Evolutionary conservation across 208 protist genomes (phyloP), one percentile per base, ranked within the genome.

Genomic region (Acanthamoeba lenticulata): DNA sequence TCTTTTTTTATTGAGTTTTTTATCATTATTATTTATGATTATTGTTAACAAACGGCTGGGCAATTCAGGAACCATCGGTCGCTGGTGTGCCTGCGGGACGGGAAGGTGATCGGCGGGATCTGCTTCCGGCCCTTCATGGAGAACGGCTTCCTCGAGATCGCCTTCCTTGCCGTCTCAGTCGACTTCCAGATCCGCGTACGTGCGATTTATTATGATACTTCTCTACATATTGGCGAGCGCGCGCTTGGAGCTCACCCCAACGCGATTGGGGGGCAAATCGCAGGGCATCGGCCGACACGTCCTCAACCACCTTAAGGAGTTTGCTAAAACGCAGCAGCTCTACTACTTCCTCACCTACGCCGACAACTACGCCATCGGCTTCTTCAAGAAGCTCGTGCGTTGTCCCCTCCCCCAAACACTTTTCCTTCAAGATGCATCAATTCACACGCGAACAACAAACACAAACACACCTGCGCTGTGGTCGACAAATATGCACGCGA

Each of bases 291-390:
- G 96, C 9, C 47, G 72, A n/a, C 79, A 94, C 32, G 38, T 97
- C 40, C 98, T 98, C 97, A 98, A 98, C 92, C 94, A 97, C 47
- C 65, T 98, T n/a, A 98, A 98, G 95, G 94, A 97, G 40, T 62
- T 91, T 38, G 40, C 93, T 13, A 97, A 97, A 94, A 94, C 65
- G 38, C 65, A 93, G 74, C 34, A 67, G 94, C 15, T 98, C 19
- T 94, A 96, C 27, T 96, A 97, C 81, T 97, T 98, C n/a, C 93
- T 99, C 9, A 99, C 98, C 0, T 99, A 98, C 93, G 98, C 98
- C 0, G 98, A 99, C 96, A 99, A 98, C 79, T 97, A 96, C 90
- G 98, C 98, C 2, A 97, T 98, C 67, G 98, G 97, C 34, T 99
- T 98, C 88, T 99, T 99, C 93, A 97, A 97, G 62, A 99, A 99